Evolutionary conservation across 73 alveolate species (phyloP), one percentile per base, ranked within the genome.

Genomic region (Stentor roeselii): DNA sequence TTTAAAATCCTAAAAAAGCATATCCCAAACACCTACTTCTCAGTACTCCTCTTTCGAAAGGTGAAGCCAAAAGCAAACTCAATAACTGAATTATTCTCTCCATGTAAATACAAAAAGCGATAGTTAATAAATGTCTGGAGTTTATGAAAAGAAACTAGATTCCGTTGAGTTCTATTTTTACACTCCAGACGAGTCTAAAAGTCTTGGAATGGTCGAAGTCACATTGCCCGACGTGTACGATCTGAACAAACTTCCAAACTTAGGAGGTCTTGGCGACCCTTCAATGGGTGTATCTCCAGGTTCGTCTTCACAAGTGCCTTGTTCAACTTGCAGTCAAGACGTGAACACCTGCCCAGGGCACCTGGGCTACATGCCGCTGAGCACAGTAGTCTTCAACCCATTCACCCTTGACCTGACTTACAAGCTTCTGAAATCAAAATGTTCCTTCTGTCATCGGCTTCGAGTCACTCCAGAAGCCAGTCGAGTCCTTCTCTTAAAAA

Each of bases 291-390:
- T 84, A 37, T 92, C 97, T 0, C 91, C 93, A 38, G 30, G 30
- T 41, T 36, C 59, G 3, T 35, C 39, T 38, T 35, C 82, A 41
- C 83, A 83, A 36, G 67, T 21, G 30, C 6, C 67, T 11, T 92
- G 97, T 42, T 86, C 42, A 35, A 86, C 95, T 31, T 92, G 97
- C 86, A 92, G 93, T 31, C 82, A 60, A 30, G 91, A 82, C 31
- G 36, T 86, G 78, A 32, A 40, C 14, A 42, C 76, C 75, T 92
- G 97, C 75, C 93, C 89, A 32, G 97, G 97, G 3, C 97, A 92
- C 59, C 32, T 78, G n/a, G 97, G 97, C 37, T 89, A 89, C 58
- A 86, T 92, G 38, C 86, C 86, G 59, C 74, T 92, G 3, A 78
- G 82, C 21, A 89, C 90, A 3, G 90, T 95, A 2, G 40, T 86